phyloP scores from a whole-genome alignment of 192 early-diverging fungal species.

The Umbelopsis ramanniana region DNA sequence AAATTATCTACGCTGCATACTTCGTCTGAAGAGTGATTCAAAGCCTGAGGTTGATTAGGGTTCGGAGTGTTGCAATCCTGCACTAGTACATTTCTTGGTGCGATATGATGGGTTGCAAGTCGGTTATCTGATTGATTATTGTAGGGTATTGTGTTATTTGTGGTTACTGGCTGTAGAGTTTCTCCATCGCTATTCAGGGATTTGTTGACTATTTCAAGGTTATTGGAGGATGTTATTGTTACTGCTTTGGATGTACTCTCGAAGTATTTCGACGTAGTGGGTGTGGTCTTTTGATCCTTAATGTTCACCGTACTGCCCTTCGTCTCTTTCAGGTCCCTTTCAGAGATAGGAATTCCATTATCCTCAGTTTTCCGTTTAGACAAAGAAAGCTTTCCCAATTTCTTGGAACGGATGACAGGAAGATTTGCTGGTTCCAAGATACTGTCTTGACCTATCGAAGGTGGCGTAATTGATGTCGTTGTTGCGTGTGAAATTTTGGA shows the following conservation, averaged over 20 bases:
- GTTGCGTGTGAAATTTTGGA: not conserved
- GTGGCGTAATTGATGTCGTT: not conserved
- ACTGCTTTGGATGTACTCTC: not conserved
- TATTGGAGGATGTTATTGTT: not conserved
- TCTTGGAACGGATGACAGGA: not conserved
- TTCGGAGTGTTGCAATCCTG: not conserved
- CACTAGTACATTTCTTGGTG: not conserved
- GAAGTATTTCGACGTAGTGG: not conserved
- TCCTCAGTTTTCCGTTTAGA: not conserved
- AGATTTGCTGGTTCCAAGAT: not conserved
- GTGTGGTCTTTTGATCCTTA: not conserved
- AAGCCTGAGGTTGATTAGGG: too few species aligned
- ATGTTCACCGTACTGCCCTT: not conserved
- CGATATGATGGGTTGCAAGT: too few species aligned
- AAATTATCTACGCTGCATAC: not conserved
- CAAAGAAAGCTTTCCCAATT: conserved; percentile 1
- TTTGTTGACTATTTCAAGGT: too few species aligned
- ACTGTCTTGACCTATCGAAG: not conserved
- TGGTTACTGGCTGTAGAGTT: too few species aligned
- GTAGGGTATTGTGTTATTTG: too few species aligned
- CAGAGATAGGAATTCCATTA: not conserved
- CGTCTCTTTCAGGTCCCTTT: not conserved
- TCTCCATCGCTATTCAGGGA: too few species aligned
- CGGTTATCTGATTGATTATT: too few species aligned
- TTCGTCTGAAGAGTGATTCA: not conserved